phyloP scores from a whole-genome alignment of 1,284 basidiomycete species.

The Mycena sp. region DNA sequence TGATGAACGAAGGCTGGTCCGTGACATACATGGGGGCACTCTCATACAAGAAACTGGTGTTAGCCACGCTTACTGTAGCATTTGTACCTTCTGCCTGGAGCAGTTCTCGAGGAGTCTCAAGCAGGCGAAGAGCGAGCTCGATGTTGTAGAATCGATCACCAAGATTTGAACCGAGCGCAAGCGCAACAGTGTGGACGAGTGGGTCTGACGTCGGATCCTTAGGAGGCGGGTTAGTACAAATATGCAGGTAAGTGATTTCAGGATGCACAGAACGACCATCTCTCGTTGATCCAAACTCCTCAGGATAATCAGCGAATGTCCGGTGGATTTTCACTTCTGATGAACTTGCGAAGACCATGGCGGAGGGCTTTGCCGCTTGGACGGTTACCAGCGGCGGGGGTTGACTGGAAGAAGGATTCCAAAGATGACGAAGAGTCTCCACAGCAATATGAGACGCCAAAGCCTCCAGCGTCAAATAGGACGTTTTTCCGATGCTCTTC shows the following conservation, averaged over 20 bases:
- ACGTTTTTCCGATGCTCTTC: constrained; percentile 55
- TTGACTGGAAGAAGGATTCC: constrained; percentile 13
- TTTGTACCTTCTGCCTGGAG: constrained; percentile 34
- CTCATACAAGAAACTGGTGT: constrained; percentile 95
- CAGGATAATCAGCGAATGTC: constrained; percentile 45
- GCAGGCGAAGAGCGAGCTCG: constrained; percentile 72
- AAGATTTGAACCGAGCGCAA: constrained; percentile 92
- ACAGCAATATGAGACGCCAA: constrained; percentile 71
- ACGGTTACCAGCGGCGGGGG: constrained; percentile 56
- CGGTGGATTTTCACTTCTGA: constrained; percentile 71
- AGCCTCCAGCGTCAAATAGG: constrained; percentile 80
- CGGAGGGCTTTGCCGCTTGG: constrained; percentile 80
- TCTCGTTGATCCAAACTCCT: constrained; percentile 26
- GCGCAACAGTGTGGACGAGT: constrained; percentile 56
- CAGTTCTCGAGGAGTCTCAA: constrained; percentile 56
- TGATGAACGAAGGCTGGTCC: constrained; percentile 91
- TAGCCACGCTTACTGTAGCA: constrained; percentile 57
- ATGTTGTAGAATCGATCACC: constrained; percentile 91
- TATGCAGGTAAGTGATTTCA: neutral
- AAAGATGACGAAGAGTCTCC: constrained; percentile 42
- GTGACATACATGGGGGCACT: constrained; percentile 96
- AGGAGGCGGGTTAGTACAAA: neutral
- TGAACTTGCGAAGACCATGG: constrained; percentile 75
- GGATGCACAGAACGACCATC: constrained; percentile 20
- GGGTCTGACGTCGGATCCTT: neutral